These are phyloP conservation scores for Fagopyrum tataricum DNA, from an alignment of 148 eudicot genomes.

Conservation along the genomic window DNA sequence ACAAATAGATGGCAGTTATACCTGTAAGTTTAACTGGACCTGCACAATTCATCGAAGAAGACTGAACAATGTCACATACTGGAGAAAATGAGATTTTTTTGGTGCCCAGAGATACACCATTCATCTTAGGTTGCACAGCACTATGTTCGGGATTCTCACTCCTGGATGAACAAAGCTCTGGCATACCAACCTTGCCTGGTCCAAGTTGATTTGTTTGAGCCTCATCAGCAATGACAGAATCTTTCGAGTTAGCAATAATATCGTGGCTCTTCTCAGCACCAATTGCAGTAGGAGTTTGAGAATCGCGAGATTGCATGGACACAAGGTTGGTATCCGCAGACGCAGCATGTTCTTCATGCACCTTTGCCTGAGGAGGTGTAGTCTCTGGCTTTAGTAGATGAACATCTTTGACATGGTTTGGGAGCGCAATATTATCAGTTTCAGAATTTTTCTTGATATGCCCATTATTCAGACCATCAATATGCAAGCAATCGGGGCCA, in stretches of 20 bases:
- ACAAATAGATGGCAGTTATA: too few species aligned
- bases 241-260: slow-evolving; percentile 16
- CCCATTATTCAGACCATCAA: slow-evolving; percentile 22
- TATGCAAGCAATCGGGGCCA: slow-evolving; percentile 23
- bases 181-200: slow-evolving; percentile 12
- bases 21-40: too few species aligned
- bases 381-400: slow-evolving; percentile 9
- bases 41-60: too few species aligned
- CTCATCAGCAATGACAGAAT: slow-evolving; percentile 8
- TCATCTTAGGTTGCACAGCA: neutral
- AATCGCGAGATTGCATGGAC: slow-evolving; percentile 8
- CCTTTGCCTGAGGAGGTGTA: slow-evolving; percentile 13
- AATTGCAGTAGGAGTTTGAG: slow-evolving; percentile 16
- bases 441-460: slow-evolving; percentile 18
- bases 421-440: slow-evolving; percentile 16
- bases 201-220: slow-evolving; percentile 17
- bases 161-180: slow-evolving; percentile 17
- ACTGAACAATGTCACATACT: slow-evolving; percentile 3
- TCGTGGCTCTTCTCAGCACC: slow-evolving; percentile 22
- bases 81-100: slow-evolving; percentile 13
- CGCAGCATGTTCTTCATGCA: slow-evolving; percentile 13
- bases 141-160: neutral
- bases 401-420: slow-evolving; percentile 11
- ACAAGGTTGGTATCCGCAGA: slow-evolving; percentile 28
- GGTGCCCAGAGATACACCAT: slow-evolving; percentile 13